Conservation (phyloP, 2,329 filamentous ascomycete genomes). For the Dothistroma septosporum region DNA sequence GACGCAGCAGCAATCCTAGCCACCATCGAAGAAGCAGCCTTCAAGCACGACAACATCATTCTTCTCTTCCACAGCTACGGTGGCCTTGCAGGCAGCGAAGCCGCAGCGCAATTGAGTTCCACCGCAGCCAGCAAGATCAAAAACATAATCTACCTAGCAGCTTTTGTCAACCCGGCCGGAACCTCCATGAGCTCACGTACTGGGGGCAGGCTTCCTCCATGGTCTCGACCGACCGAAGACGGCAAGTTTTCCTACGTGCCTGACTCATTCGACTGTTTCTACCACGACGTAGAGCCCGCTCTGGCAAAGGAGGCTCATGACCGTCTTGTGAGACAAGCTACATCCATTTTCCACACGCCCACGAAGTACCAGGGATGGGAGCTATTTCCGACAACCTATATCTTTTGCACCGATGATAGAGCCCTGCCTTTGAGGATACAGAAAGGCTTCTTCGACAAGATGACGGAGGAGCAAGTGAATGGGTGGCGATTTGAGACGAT, state of each 20-base stretch:
- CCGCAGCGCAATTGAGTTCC: slow-evolving; percentile 14
- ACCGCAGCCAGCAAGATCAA: slow-evolving; percentile 13
- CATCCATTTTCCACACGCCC: slow-evolving; percentile 8
- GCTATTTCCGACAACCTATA: slow-evolving; percentile 17
- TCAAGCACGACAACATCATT: slow-evolving; percentile 14
- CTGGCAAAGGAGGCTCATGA: slow-evolving; percentile 16
- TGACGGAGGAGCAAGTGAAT: slow-evolving; percentile 10
- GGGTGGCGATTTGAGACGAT: slow-evolving; percentile 10
- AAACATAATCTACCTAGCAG: slow-evolving; percentile 17
- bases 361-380: slow-evolving; percentile 16
- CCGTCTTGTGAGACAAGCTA: slow-evolving; percentile 7
- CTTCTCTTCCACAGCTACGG: slow-evolving; percentile 22
- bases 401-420: slow-evolving; percentile 18
- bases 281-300: slow-evolving; percentile 17
- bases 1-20: slow-evolving; percentile 17
- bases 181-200: background rate
- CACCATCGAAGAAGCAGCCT: slow-evolving; percentile 18
- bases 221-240: slow-evolving; percentile 4
- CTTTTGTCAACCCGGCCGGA: slow-evolving; percentile 16
- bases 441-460: slow-evolving; percentile 2
- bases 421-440: slow-evolving; percentile 7
- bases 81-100: slow-evolving; percentile 21
- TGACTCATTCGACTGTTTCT: slow-evolving; percentile 16
- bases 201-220: slow-evolving; percentile 10
- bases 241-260: slow-evolving; percentile 9